Base-by-base conservation (phyloP, 306 rosid species). In the Trifolium repens region DNA sequence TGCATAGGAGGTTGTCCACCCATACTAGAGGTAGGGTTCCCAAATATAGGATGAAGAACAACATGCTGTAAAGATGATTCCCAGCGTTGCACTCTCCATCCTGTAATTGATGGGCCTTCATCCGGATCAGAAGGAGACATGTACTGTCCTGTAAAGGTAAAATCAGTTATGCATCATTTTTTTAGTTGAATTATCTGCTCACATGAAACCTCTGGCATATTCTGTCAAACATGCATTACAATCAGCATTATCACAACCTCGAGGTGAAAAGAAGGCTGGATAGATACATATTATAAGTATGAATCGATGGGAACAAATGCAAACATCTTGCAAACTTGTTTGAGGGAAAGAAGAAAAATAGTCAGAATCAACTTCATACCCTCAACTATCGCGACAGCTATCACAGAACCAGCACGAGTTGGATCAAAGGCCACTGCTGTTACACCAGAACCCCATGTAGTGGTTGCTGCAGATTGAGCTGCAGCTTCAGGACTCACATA, bases 41-140 rank as follows among this genome's bases (percentile, higher is more conserved):
- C 98, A 89, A 94, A 94, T 84, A 94, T 94, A 73, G 91, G 99
- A 85, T 94, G 99, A 74, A 94, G 97, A 75, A 92, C 99, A 55
- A 94, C 99, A 27, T 87, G 89, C 74, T 92, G 91, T 77, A 92
- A 88, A 55, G 99, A 92, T 53, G 99, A 94, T 85, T 92, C 98
- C 99, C 99, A 94, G n/a, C 99, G 99, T 79, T 94, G 99, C 80
- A 94, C 99, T 82, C 99, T 92, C 99, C 99, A 94, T 67, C 99
- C 99, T 8, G 99, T 90, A 68, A 94, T 84, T 65, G 99, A 90
- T 55, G 99, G 99, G 43, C 99, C 99, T 83, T 94, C 99, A 76
- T 94, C 99, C 9, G 99, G 99, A 87, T 94, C 99, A 83, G 89
- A 94, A 27, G 99, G 99, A 67, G 99, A 94, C 99, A 94, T 94